phyloP scores from a whole-genome alignment of 2,329 filamentous ascomycete genomes.

The Colletotrichum paranaense region DNA sequence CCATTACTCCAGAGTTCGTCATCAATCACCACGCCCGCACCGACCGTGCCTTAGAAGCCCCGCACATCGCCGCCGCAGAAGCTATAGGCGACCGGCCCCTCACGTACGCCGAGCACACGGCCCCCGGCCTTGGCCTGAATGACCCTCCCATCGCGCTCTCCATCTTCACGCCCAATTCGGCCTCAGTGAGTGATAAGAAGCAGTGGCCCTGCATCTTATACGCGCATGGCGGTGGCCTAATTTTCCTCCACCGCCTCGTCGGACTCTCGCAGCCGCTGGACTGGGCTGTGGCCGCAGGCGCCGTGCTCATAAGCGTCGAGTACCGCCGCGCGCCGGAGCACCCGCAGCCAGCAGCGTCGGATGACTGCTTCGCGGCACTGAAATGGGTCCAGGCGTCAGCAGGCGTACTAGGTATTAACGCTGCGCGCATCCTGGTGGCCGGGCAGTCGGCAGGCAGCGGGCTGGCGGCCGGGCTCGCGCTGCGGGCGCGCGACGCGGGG shows the following conservation, averaged over 20 bases:
- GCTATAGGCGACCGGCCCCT: conserved; percentile 36
- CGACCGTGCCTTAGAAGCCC: not conserved
- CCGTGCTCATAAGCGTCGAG: conserved; percentile 40
- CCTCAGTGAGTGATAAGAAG: not conserved
- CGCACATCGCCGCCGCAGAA: not conserved
- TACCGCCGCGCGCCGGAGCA: conserved; percentile 43
- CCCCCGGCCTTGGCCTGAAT: conserved; percentile 28
- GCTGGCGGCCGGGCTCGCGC: not conserved
- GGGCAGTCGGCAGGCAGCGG: conserved; percentile 31
- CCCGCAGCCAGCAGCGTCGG: conserved; percentile 36
- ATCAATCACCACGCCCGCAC: conserved; percentile 32
- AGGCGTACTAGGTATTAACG: conserved; percentile 30
- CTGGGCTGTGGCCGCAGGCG: conserved; percentile 34
- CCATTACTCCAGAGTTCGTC: conserved; percentile 36
- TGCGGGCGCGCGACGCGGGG: conserved; percentile 37
- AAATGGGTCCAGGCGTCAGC: conserved; percentile 36
- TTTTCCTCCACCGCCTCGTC: conserved; percentile 40
- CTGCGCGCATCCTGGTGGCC: conserved; percentile 33
- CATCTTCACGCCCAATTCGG: conserved; percentile 36
- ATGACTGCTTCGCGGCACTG: conserved; percentile 39
- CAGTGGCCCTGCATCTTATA: conserved; percentile 33
- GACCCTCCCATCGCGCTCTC: conserved; percentile 29
- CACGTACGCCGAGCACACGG: conserved; percentile 38
- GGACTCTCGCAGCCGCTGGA: conserved; percentile 37
- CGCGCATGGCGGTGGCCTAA: conserved; percentile 40